A percentile compares a stretch with the other conserved stretches of the same genome.
These are phyloP conservation scores for Centrapalus pauciflorus DNA, from an alignment of 129 eudicot genomes.

Conservation along the genomic window DNA sequence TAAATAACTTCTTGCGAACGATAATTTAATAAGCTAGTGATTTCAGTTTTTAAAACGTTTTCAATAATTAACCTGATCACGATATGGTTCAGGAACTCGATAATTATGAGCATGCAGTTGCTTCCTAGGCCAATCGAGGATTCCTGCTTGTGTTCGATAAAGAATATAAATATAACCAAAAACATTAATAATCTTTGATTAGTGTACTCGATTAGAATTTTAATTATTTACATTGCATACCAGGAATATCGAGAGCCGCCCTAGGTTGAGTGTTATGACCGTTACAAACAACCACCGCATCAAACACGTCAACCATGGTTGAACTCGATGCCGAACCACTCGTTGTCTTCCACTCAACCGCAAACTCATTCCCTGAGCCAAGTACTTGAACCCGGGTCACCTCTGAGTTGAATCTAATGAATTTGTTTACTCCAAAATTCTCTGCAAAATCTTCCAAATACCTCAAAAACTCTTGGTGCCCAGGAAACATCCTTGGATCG, in stretches of 20 bases:
- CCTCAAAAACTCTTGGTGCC: conserved; percentile 69
- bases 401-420: conserved; percentile 43
- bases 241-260: conserved; percentile 46
- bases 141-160: conserved; percentile 27
- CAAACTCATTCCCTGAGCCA: conserved; percentile 30
- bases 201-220: neutral
- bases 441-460: conserved; percentile 52
- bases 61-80: conserved; percentile 42
- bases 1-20: neutral
- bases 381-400: conserved; percentile 45
- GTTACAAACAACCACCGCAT: conserved; percentile 68
- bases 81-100: conserved; percentile 60
- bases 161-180: neutral
- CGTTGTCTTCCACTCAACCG: conserved; percentile 46
- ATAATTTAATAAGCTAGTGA: neutral
- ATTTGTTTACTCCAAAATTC: conserved; percentile 33
- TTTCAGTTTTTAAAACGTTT: neutral
- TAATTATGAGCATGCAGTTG: conserved; percentile 80
- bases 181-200: too few species aligned
- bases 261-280: conserved; percentile 61
- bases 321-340: conserved; percentile 12
- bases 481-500: conserved; percentile 53
- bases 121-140: conserved; percentile 56
- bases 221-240: conserved; percentile 23
- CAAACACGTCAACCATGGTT: conserved; percentile 35